Base-by-base conservation (phyloP, 805 yeast species). In the Groenewaldozyma salmanticensis region DNA sequence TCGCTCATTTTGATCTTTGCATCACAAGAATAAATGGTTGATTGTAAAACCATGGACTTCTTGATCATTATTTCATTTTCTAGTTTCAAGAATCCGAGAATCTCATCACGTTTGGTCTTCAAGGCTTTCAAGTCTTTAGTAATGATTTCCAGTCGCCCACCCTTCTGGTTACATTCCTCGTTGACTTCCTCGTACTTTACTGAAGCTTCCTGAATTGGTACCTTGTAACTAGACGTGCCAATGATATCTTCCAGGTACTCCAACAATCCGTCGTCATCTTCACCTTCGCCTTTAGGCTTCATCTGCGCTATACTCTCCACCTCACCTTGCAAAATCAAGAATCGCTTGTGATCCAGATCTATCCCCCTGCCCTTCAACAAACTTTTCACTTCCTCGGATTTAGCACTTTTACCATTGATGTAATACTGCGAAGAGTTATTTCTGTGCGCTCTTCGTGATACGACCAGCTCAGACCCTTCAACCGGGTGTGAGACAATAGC, bases 231-330 rank as follows among this genome's bases (percentile, higher is more conserved):
- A 1, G 96, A 70, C 0, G 99, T 94, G 3, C 98, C 99, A 42
- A 94, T 92, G 37, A 92, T 90, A 65, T 94, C 98, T 57, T 92
- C 99, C 45, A 92, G 64, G 57, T 92, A 92, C 55, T 94, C 99
- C 31, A 92, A 63, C 21, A 92, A 66, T 0, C 99, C 99, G 57
- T 92, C 97, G 52, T 90, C 97, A 48, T 77, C 77, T 40, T 85
- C 95, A 38, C 70, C 75, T 54, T 92, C 96, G 0, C 96, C 97
- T 55, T 90, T 92, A 7, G 99, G 83, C 57, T 90, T 90, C 99
- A 92, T 94, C 59, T 92, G 96, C 0, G 98, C 96, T 55, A 92
- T 92, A 49, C 88, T 81, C 64, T 92, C 99, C 33, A 92, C 98
- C 59, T 92, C 99, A 58, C 99, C 99, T 63, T 92, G 99, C 35